Base-by-base conservation (phyloP, 225 moss, liverwort and hornwort genomes). In the Straminergon stramineum region DNA sequence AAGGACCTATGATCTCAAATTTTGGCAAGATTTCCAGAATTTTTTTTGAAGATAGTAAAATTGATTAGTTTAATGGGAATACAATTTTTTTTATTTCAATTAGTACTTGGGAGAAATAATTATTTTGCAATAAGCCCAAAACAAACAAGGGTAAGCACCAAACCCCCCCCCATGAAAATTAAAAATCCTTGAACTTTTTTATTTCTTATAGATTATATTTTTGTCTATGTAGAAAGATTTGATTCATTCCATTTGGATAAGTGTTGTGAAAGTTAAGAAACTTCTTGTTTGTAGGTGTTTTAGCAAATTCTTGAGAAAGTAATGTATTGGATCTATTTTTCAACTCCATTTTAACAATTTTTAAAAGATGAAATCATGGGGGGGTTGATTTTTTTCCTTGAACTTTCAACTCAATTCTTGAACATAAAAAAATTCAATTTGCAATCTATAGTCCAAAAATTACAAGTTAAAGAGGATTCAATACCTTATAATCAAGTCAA, bases 61-160 rank as follows among this genome's bases (percentile, higher is more conserved):
- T 41, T 5, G 3, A 71, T 26, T 41, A 15, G 7, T 26, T 26
- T 39, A 15, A 0, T 26, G 3, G 8, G 5, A 71, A 26, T 15
- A 15, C 26, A 15, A 27, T 26, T 71, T 41, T 71, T 41, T 71
- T 71, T 8, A 41, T 26, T 71, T 70, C 8, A 71, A 15, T 41
- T 0, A 7, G 1, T 26, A 15, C 71, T 3, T 26, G 0, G 3
- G 15, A 71, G 5, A 1, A 41, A 41, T 15, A 41, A 2, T 41
- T 41, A 15, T 41, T 41, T 1, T 13, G 0, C 7, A 26, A 41
- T 41, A 26, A 41, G 7, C 3, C 17, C 10, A 16, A 6, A 71
- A 73, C 6, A n/a, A 21, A 12, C 0, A 2, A n/a, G 3, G 15
- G 8, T 4, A 3, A 4, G 4, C 6, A 21, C 1, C 19, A 20